Evolutionary conservation across 192 early-diverging fungal genomes (phyloP).

Genomic region (Mortierella antarctica): DNA sequence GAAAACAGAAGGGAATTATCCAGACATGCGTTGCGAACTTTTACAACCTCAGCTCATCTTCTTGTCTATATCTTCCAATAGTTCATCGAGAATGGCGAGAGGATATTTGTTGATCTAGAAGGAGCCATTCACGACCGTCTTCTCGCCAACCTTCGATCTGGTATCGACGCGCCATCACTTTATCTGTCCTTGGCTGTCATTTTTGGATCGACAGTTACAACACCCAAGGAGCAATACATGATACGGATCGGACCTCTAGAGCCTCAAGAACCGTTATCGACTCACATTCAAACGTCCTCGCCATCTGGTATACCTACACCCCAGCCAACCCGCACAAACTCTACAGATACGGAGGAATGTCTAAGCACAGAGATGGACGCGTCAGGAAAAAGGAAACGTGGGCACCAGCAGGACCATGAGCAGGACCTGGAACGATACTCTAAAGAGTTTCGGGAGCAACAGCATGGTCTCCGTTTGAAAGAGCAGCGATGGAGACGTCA

Average conservation of each 20-base stretch:
- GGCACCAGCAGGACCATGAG: too few relatives aligned
- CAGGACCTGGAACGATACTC: too few relatives aligned
- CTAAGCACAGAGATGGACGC: too few relatives aligned
- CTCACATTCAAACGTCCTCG: background rate
- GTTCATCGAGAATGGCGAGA: conserved; percentile 27
- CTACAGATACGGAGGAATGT: too few relatives aligned
- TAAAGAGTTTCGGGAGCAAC: background rate
- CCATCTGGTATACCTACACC: background rate
- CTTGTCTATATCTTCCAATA: background rate
- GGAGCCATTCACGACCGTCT: conserved; percentile 27
- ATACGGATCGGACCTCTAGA: conserved; percentile 34
- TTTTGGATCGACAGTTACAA: conserved; percentile 25
- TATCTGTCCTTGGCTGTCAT: conserved; percentile 27
- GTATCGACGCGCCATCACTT: background rate
- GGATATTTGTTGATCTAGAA: conserved; percentile 32
- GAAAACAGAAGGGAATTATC: background rate
- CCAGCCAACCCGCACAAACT: too few relatives aligned
- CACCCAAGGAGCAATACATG: conserved; percentile 48
- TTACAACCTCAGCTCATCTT: background rate
- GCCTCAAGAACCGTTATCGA: conserved; percentile 9
- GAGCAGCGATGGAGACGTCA: background rate
- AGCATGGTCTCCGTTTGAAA: background rate
- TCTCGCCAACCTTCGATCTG: conserved; percentile 1
- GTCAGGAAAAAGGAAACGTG: too few relatives aligned
- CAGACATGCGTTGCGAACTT: background rate